Base-by-base conservation (phyloP, 225 moss, liverwort and hornwort species). In the Takakia lepidozioides region DNA sequence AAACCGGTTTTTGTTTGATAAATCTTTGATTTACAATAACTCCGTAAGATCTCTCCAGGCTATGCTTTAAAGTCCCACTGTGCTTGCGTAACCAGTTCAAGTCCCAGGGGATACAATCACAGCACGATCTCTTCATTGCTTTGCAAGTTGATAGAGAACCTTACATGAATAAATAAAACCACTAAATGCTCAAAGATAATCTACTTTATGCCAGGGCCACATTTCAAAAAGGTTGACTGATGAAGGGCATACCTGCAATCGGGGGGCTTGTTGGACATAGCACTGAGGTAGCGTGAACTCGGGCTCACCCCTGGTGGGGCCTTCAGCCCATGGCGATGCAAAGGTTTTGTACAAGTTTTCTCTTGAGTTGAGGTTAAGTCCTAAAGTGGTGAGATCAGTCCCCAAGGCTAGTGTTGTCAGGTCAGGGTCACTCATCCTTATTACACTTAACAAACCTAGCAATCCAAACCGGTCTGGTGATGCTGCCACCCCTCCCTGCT, bases 331-430 rank as follows among this genome's bases (percentile, higher is more conserved):
- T 7, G 95, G 95, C 67, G 95, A 98, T 38, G 95, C 90, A 70
- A 90, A 90, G 40, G 87, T 85, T 85, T 98, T 98, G 78, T 98
- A 90, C 90, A 98, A 61, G 66, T 98, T 98, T 72, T 98, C 95
- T 69, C 95, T 76, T 27, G 95, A 98, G 62, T 98, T 98, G 3
- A 98, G 87, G 63, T 98, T 98, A 29, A 98, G 65, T 65, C 95
- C 95, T 61, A 98, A 54, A 39, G 95, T 98, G 13, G 95, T 98
- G 19, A 98, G 79, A 72, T 98, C 95, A 36, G 90, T 98, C 41
- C 95, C 95, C 84, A 98, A 62, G 51, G 95, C 95, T 73, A 98
- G 68, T 11, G 95, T 90, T 29, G 95, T 98, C 36, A 98, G 75
- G 71, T 98, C 95, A 32, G 86, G 84, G 60, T 90, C 87, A 38